Percentiles rank a stretch among this genome's conserved stretches.
Evolutionary conservation across 768 basidiomycete species (phyloP).

Genomic region (Agaricus blazei): DNA sequence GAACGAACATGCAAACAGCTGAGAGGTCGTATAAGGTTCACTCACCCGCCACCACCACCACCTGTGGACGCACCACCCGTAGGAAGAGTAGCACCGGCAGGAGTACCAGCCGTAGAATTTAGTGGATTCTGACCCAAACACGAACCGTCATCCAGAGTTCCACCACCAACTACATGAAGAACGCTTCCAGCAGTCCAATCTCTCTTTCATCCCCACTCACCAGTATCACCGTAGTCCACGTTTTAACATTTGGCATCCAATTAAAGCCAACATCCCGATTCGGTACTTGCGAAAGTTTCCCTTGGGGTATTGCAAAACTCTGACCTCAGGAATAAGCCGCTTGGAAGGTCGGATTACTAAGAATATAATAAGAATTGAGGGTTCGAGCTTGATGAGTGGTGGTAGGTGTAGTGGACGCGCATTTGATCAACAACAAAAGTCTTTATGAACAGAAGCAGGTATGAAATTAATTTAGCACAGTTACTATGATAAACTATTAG

Average conservation of each 20-base stretch:
- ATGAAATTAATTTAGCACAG: neutral
- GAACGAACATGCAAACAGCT: no score
- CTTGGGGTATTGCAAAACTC: constrained; percentile 60
- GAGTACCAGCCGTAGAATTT: constrained; percentile 70
- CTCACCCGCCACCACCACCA: constrained; percentile 15
- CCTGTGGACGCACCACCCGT: constrained; percentile 39
- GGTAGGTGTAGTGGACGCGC: neutral
- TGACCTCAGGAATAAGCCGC: constrained; percentile 75
- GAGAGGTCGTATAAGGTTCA: constrained; percentile 3
- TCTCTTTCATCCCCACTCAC: constrained; percentile 66
- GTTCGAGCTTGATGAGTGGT: neutral
- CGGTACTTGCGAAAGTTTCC: constrained; percentile 35
- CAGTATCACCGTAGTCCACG: constrained; percentile 61
- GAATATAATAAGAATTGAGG: constrained; percentile 17
- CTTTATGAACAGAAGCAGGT: neutral
- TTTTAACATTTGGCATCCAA: constrained; percentile 62
- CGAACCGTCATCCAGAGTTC: constrained; percentile 39
- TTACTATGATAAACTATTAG: neutral
- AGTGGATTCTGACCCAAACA: constrained; percentile 62
- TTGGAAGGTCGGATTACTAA: constrained; percentile 54
- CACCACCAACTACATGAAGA: constrained; percentile 48
- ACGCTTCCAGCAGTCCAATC: constrained; percentile 61
- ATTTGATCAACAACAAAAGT: neutral
- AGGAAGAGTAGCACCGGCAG: constrained; percentile 70
- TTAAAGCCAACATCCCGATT: constrained; percentile 56